Evolutionary conservation across 2,329 filamentous ascomycete genomes (phyloP), one percentile per base, ranked within the genome.

Genomic region (Colletotrichum sp.): DNA sequence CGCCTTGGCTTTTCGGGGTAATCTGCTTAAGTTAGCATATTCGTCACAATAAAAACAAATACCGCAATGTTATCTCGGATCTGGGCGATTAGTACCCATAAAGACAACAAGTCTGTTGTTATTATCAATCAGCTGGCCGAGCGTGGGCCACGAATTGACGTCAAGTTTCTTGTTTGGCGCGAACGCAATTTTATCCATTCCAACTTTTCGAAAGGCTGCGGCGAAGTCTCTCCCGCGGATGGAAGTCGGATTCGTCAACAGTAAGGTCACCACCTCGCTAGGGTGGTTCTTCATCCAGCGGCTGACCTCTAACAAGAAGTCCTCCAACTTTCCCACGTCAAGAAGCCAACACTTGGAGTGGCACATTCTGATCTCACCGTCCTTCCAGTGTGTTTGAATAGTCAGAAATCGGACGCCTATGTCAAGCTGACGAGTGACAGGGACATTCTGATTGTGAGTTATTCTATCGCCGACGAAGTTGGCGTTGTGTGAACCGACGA

Each of bases 1-100:
- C 57, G 25, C 0, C 1, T 30, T 13, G 57, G 5, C 57, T 1
- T 30, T 49, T n/a, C 39, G 39, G 39, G 19, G 9, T 49, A 49
- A 49, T 49, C 39, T 49, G 0, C 39, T 49, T 0, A 12, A 44
- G 19, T 44, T n/a, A 49, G 39, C 19, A 49, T 49, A 9, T 0
- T 49, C 0, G 12, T 49, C 19, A 49, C 39, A 4, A 6, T n/a
- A 6, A 6, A 49, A 49, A n/a, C 19, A 7, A 0, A 49, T 49
- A 12, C 19, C 0, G 0, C 19, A n/a, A 12, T 12, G 0, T 12
- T 12, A n/a, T 49, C 2, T 49, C 2, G 9, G 39, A 11, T 0
- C 19, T n/a, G 0, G 39, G 9, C 5, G 39, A n/a, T 2, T 44
- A 2, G 19, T 49, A 61, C 57, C 57, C 15, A 61, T 30, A 1